Conservation (phyloP, 2,329 filamentous ascomycete genomes). For the Cladorrhinum sp. region DNA sequence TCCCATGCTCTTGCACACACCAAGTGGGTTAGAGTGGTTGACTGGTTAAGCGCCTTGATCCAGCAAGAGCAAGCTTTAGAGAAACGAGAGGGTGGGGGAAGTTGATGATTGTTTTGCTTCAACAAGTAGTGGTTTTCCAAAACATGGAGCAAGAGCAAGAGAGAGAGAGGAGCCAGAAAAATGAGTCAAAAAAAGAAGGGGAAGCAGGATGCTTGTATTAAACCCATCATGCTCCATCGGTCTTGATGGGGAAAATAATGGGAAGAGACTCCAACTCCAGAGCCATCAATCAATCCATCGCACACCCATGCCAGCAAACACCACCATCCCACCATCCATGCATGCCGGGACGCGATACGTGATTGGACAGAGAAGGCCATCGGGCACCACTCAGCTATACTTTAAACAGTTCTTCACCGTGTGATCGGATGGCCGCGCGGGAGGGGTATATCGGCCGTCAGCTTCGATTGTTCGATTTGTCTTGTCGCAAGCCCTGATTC, state of each 20-base stretch:
- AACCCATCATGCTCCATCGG: not conserved
- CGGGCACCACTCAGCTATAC: not conserved
- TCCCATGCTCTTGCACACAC: not conserved
- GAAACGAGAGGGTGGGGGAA: not conserved
- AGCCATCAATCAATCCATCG: not conserved
- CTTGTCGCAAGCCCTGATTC: not conserved
- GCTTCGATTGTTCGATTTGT: not conserved
- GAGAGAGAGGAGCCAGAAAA: not conserved
- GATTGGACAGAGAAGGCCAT: not conserved
- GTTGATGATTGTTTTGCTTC: not conserved
- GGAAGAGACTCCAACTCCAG: no score
- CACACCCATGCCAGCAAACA: not conserved
- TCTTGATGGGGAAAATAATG: not conserved
- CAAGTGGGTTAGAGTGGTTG: not conserved
- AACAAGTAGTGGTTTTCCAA: no score
- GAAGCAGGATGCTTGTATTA: not conserved
- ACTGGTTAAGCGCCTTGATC: conserved; percentile 8
- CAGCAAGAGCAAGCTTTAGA: conserved; percentile 1
- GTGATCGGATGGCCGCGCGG: not conserved
- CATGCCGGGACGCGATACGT: not conserved
- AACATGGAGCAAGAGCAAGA: not conserved
- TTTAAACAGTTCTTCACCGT: not conserved
- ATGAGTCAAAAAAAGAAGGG: not conserved
- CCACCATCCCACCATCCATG: no score
- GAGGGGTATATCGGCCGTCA: not conserved